Conservation (phyloP, 2,329 filamentous ascomycete genomes). For the Pseudodiploospora longispora region DNA sequence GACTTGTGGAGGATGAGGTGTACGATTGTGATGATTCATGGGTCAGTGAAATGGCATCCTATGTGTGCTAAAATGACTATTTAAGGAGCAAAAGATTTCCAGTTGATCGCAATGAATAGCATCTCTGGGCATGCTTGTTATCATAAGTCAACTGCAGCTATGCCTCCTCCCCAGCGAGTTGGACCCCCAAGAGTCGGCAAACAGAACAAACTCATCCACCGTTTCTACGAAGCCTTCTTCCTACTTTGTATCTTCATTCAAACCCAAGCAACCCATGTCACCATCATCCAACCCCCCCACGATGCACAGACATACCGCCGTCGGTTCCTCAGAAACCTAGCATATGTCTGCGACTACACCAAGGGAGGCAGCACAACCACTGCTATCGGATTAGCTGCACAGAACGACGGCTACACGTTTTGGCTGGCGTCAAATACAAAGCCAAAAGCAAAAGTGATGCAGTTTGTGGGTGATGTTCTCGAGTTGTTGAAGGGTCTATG, state of each 20-base stretch:
- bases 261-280: background rate
- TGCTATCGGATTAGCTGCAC: conserved; percentile 33
- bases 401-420: conserved; percentile 23
- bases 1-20: too few species aligned
- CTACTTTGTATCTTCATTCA: background rate
- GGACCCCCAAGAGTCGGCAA: background rate
- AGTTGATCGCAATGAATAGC: too few species aligned
- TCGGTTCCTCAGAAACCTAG: background rate
- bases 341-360: background rate
- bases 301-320: background rate
- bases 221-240: background rate
- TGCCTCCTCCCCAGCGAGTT: background rate
- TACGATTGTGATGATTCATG: too few species aligned
- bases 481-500: background rate
- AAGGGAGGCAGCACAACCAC: conserved; percentile 39
- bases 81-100: too few species aligned
- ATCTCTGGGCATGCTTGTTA: too few species aligned
- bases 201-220: background rate
- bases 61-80: too few species aligned
- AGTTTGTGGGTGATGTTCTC: conserved; percentile 24
- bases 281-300: background rate
- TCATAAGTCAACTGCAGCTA: too few species aligned
- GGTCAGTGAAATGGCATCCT: too few species aligned
- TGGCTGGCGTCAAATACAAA: conserved; percentile 36
- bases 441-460: conserved; percentile 11